A percentile compares a stretch with the other conserved stretches of the same genome.
Conservation (phyloP, 768 basidiomycete genomes). For the Naganishia vishniacii region DNA sequence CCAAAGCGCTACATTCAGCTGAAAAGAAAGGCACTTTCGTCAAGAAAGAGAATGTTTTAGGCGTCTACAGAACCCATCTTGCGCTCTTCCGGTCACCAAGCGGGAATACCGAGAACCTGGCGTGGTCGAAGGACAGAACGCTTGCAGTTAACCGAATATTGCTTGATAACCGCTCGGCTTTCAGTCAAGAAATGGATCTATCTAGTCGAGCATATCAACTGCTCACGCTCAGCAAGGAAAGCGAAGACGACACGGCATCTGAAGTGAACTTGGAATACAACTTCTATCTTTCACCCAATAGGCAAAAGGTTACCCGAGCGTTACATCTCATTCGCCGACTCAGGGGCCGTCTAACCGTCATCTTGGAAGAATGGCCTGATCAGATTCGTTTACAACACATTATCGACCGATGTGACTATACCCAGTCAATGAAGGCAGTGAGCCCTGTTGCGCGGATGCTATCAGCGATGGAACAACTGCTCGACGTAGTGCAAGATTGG, state of each 20-base stretch:
- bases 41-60: slow-evolving; percentile 26
- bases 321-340: slow-evolving; percentile 56
- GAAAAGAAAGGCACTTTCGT: slow-evolving; percentile 2
- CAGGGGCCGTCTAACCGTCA: slow-evolving; percentile 54
- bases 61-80: slow-evolving; percentile 27
- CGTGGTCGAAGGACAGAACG: slow-evolving; percentile 31
- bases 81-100: slow-evolving; percentile 17
- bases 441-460: slow-evolving; percentile 77
- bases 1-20: neutral
- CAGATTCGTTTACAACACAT: slow-evolving; percentile 94
- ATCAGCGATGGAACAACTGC: slow-evolving; percentile 73
- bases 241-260: neutral
- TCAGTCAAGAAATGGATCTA: slow-evolving; percentile 34
- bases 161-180: slow-evolving; percentile 54
- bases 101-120: neutral
- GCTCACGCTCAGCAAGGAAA: slow-evolving; percentile 30
- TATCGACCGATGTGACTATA: slow-evolving; percentile 61
- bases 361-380: slow-evolving; percentile 85
- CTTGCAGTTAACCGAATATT: slow-evolving; percentile 42
- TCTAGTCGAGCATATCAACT: slow-evolving; percentile 34
- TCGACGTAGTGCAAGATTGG: slow-evolving; percentile 89
- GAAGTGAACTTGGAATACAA: slow-evolving; percentile 54
- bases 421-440: slow-evolving; percentile 59
- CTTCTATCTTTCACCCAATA: slow-evolving; percentile 77
- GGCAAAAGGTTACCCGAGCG: slow-evolving; percentile 64